Conservation (phyloP, 352 stramenopile genomes). For the Pythium dissimile region DNA sequence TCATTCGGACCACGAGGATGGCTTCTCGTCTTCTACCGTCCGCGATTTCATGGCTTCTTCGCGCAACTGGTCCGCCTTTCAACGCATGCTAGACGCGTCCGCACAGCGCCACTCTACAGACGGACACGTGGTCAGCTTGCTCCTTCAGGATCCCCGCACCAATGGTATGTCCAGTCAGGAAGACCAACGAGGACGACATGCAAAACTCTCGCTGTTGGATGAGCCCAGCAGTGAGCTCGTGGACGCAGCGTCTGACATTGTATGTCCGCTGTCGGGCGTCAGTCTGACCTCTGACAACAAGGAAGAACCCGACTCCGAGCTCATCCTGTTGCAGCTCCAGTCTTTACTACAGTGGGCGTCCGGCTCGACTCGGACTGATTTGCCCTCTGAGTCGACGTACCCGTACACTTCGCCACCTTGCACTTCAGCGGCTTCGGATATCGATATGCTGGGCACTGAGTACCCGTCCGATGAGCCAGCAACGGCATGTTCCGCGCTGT, state of each 20-base stretch:
- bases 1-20: slow-evolving; percentile 52
- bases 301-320: slow-evolving; percentile 56
- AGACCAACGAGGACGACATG: too few relatives aligned
- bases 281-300: slow-evolving; percentile 35
- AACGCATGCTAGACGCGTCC: too few relatives aligned
- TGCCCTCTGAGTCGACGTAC: slow-evolving; percentile 16
- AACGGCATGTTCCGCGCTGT: slow-evolving; percentile 42
- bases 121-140: slow-evolving; percentile 30
- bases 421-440: neutral
- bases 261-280: slow-evolving; percentile 52
- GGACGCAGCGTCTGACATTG: slow-evolving; percentile 27
- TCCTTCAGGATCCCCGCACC: slow-evolving; percentile 46
- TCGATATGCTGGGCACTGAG: neutral
- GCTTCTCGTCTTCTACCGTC: slow-evolving; percentile 22
- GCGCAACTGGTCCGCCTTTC: too few relatives aligned
- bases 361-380: neutral
- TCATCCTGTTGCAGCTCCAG: slow-evolving; percentile 54
- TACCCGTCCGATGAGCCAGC: neutral
- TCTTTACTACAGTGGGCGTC: slow-evolving; percentile 55
- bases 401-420: slow-evolving; percentile 22
- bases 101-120: neutral
- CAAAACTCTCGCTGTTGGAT: slow-evolving; percentile 28
- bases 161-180: too few relatives aligned
- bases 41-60: neutral
- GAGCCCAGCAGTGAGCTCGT: slow-evolving; percentile 38